Evolutionary conservation across 1,139 yeast species (phyloP).

Genomic region (Pichia sp.): DNA sequence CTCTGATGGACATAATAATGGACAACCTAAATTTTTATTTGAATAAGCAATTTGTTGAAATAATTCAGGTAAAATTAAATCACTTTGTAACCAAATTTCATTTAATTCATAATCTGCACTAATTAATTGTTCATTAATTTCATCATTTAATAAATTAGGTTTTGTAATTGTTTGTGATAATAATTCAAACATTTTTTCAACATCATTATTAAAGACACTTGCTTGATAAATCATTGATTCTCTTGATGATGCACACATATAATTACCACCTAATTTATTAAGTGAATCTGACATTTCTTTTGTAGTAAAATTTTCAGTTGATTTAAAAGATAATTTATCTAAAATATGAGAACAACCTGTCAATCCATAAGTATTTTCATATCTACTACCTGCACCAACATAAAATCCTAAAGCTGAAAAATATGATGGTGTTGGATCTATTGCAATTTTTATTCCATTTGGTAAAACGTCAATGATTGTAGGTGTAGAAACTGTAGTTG

Average conservation of each 20-base stretch:
- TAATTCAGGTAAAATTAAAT: conserved; percentile 77
- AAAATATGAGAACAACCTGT: conserved; percentile 76
- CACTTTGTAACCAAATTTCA: conserved; percentile 82
- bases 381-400: conserved; percentile 86
- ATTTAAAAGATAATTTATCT: conserved; percentile 84
- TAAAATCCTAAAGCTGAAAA: conserved; percentile 88
- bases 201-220: conserved; percentile 81
- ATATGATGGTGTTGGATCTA: conserved; percentile 85
- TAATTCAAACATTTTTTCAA: conserved; percentile 73
- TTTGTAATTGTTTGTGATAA: conserved; percentile 73
- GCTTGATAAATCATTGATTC: conserved; percentile 93
- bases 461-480: conserved; percentile 37
- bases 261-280: conserved; percentile 85
- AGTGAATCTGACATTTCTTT: conserved; percentile 68
- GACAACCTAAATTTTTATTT: conserved; percentile 74
- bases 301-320: conserved; percentile 59
- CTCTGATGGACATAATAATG: conserved; percentile 76
- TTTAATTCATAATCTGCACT: conserved; percentile 78
- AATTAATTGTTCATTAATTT: conserved; percentile 64
- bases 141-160: conserved; percentile 65
- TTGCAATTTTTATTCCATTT: conserved; percentile 79
- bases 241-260: conserved; percentile 88
- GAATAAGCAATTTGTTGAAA: conserved; percentile 77
- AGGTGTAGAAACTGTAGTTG: conserved; percentile 9
- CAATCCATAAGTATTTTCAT: conserved; percentile 47